Base-by-base conservation (phyloP, 345 rosid species). In the Hibiscus syriacus region DNA sequence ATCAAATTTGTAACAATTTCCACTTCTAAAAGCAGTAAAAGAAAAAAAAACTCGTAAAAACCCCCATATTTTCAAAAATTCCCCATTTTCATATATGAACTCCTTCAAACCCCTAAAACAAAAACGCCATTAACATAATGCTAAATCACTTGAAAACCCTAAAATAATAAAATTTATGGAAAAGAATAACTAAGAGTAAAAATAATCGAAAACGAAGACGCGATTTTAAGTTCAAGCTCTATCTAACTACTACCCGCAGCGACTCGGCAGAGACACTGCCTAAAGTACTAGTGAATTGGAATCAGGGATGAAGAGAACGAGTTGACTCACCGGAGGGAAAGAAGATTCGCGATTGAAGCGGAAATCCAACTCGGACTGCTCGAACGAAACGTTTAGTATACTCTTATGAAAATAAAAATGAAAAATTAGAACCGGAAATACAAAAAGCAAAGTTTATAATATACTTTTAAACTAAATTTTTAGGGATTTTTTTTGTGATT, bases 301-400 rank as follows among this genome's bases (percentile, higher is more conserved):
- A 49, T 65, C 43, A 29, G 27, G 23, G 45, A 66, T 66, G 4
- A 29, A 29, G 45, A 66, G 29, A 17, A 27, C 45, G 57, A 66
- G 27, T 49, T 10, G 69, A 66, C 67, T 49, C 56, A 66, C 57
- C 69, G 46, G 17, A 65, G 8, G 19, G n/a, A 11, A 49, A 25
- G 41, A 49, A 20, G 56, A 19, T 1, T 30, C 17, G 29, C 45
- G 45, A 25, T 22, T 8, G 57, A 50, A 49, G 55, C 69, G 43
- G 45, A 29, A 49, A 64, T 46, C 26, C 41, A n/a, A 45, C 17
- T 65, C 69, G 29, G 56, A 65, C n/a, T 65, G 48, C 19, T 65
- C 1, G 56, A 27, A n/a, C 55, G 57, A 66, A 66, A 66, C 57
- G 13, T 66, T 66, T 66, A 16, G 49, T 66, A 8, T 36, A 64